Evolutionary conservation across 1,284 basidiomycete genomes (phyloP).

Genomic region (Apiotrichum sp.): DNA sequence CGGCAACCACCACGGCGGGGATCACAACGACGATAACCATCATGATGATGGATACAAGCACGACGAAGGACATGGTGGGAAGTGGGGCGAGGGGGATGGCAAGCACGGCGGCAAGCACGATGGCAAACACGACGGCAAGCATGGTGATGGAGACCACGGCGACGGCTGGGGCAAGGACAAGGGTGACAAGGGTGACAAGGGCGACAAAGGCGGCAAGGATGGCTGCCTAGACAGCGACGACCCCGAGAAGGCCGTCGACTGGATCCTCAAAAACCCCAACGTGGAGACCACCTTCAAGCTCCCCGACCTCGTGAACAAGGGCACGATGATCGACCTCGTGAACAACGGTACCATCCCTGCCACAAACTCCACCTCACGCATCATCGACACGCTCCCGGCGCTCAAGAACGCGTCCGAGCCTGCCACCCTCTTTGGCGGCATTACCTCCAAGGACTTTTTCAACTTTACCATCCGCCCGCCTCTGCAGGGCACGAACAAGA

Average conservation of each 20-base stretch:
- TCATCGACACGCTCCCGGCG: conserved; percentile 5
- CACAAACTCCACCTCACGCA: conserved; percentile 1
- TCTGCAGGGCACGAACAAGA: conserved; percentile 11
- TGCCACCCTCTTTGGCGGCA: conserved; percentile 5
- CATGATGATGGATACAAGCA: background rate
- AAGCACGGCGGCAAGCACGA: background rate
- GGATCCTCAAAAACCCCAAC: conserved; percentile 5
- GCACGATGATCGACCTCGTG: conserved; percentile 3
- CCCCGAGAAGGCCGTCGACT: background rate
- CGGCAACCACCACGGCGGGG: background rate
- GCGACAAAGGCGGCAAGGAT: background rate
- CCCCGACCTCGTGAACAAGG: conserved; percentile 1
- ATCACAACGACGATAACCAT: background rate
- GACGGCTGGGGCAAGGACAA: background rate
- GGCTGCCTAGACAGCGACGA: background rate
- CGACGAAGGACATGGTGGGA: background rate
- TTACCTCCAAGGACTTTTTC: background rate
- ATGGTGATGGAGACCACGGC: background rate
- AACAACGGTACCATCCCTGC: conserved; percentile 3
- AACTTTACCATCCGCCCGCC: background rate
- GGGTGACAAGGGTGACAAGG: background rate
- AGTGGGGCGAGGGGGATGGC: background rate
- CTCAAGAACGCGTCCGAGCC: background rate
- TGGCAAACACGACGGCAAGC: background rate
- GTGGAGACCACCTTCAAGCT: background rate